Evolutionary conservation across 805 yeast genomes (phyloP), one percentile per base, ranked within the genome.

Genomic region (Dipodascus albidus): DNA sequence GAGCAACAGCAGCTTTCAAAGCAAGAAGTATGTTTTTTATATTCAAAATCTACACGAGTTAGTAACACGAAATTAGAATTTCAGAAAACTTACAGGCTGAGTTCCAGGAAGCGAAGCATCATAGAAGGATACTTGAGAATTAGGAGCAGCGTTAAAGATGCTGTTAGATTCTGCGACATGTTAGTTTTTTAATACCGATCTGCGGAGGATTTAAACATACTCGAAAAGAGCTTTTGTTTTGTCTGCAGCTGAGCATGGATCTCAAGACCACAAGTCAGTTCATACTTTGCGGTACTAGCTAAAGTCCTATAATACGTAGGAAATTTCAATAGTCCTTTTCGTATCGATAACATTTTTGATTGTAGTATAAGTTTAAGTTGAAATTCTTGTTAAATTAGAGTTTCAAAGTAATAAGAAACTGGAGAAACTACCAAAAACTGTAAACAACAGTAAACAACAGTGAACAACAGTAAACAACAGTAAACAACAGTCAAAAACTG

Each of bases 61-160:
- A 23, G 15, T 23, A 20, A n/a, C 8, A 24, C 3, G n/a, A 19
- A 48, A 15, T n/a, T 27, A 14, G 47, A 9, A 11, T 19, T n/a
- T 6, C n/a, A 21, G n/a, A 4, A 15, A 4, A 47, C 49, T 8
- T 47, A 47, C 49, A 0, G 99, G 99, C 65, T 86, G 95, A 0
- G 97, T 82, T 1, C 99, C 99, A 0, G 99, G 99, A 23, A 93
- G 66, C 4, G 91, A 86, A 11, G 83, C 77, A 68, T 93, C 99
- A 63, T 82, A 93, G 62, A 70, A 85, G 15, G 95, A 83, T 1
- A 85, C 79, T 47, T 76, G 76, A 2, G 83, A 62, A 67, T 91
- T 91, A 3, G 96, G 95, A 2, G 57, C 61, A 3, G 72, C 70
- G n/a, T 66, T 65, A 53, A 70, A 64, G 23, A 63, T 58, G 2